phyloP scores from a whole-genome alignment of 1,284 basidiomycete genomes.

The Apiotrichum montevideense region DNA sequence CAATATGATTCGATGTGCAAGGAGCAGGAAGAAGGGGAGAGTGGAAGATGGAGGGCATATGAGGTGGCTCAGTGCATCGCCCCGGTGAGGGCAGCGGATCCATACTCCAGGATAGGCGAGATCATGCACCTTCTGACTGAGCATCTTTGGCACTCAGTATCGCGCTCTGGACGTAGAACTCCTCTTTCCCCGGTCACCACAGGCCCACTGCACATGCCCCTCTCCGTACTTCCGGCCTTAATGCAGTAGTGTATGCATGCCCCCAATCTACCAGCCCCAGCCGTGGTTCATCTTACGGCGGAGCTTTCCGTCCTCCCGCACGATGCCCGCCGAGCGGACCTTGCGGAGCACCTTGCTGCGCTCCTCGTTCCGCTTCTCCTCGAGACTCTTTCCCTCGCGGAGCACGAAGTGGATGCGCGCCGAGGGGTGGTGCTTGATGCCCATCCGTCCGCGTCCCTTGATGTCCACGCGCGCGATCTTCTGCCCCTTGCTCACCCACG shows the following conservation, averaged over 20 bases:
- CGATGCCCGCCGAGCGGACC: slow-evolving; percentile 70
- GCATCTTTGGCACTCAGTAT: no score
- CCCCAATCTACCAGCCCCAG: slow-evolving; percentile 71
- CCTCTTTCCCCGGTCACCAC: no score
- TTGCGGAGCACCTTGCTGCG: slow-evolving; percentile 63
- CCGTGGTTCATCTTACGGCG: slow-evolving; percentile 59
- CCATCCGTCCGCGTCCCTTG: slow-evolving; percentile 75
- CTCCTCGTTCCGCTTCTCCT: slow-evolving; percentile 60
- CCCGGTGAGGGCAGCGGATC: no score
- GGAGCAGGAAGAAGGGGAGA: no score
- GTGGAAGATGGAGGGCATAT: no score
- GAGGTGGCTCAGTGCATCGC: no score
- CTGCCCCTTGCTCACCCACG: slow-evolving; percentile 84
- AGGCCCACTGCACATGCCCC: neutral
- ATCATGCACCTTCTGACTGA: no score
- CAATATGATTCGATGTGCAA: no score
- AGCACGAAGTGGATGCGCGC: slow-evolving; percentile 73
- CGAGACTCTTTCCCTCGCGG: slow-evolving; percentile 73
- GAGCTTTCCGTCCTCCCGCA: slow-evolving; percentile 70
- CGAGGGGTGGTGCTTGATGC: slow-evolving; percentile 70
- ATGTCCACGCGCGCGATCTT: slow-evolving; percentile 68
- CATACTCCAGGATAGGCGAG: no score
- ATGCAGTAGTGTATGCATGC: neutral
- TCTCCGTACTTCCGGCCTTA: no score
- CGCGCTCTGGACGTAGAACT: no score